phyloP scores from a whole-genome alignment of 352 stramenopile species.

The Sclerospora graminicola region DNA sequence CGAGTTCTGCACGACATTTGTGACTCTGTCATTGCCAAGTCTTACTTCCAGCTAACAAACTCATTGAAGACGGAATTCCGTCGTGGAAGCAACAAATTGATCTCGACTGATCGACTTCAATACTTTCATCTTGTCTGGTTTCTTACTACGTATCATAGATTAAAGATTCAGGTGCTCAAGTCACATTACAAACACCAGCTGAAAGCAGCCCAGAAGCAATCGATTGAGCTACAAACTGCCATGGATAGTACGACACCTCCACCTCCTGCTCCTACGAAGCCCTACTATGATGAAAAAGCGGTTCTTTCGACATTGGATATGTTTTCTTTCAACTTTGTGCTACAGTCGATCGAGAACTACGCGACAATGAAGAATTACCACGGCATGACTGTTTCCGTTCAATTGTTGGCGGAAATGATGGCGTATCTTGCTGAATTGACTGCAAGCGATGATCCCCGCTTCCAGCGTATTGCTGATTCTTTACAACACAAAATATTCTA shows the following conservation, averaged over 20 bases:
- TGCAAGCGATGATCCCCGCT: constrained; percentile 60
- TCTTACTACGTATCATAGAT: constrained; percentile 67
- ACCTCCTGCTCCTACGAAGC: constrained; percentile 29
- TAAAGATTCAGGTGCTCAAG: constrained; percentile 64
- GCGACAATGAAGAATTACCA: constrained; percentile 70
- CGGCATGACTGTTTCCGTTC: constrained; percentile 71
- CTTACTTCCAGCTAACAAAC: constrained; percentile 79
- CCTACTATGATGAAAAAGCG: constrained; percentile 63
- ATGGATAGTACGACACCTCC: constrained; percentile 41
- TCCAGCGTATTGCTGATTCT: constrained; percentile 73
- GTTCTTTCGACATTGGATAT: constrained; percentile 82
- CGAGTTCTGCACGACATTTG: constrained; percentile 60
- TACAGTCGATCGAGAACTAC: constrained; percentile 84
- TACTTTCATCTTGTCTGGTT: constrained; percentile 86
- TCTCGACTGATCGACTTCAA: constrained; percentile 77
- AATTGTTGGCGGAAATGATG: constrained; percentile 80
- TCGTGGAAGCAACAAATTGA: constrained; percentile 70
- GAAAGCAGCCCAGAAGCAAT: constrained; percentile 45
- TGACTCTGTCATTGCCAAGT: constrained; percentile 61
- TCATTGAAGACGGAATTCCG: constrained; percentile 84
- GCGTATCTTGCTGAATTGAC: constrained; percentile 67
- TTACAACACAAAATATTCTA: constrained; percentile 86
- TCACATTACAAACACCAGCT: constrained; percentile 51
- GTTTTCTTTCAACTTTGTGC: constrained; percentile 87
- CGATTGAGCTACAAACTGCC: constrained; percentile 33